phyloP scores from a whole-genome alignment of 2,329 filamentous ascomycete genomes.

The Didymella pomorum region DNA sequence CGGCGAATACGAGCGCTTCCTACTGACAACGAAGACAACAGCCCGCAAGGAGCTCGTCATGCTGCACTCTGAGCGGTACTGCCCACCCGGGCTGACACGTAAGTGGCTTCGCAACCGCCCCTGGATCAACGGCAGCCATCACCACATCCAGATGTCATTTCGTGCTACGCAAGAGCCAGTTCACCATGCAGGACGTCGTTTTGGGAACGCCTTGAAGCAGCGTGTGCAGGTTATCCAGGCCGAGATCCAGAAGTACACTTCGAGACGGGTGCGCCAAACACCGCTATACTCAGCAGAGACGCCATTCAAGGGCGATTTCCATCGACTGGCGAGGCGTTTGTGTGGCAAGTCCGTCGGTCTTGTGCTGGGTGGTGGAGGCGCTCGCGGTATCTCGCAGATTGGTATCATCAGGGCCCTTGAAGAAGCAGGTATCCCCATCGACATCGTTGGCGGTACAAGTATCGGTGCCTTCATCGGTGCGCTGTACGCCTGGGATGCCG shows the following conservation, averaged over 20 bases:
- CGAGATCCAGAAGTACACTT: slow-evolving; percentile 98
- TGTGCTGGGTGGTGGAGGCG: slow-evolving; percentile 92
- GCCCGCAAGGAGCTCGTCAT: slow-evolving; percentile 92
- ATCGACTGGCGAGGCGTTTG: slow-evolving; percentile 85
- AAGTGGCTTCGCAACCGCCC: slow-evolving; percentile 88
- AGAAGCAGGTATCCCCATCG: slow-evolving; percentile 94
- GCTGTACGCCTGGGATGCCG: slow-evolving; percentile 93
- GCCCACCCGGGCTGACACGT: slow-evolving; percentile 81
- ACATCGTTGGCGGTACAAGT: slow-evolving; percentile 93
- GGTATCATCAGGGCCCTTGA: slow-evolving; percentile 95
- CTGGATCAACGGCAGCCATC: slow-evolving; percentile 98
- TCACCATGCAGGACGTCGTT: slow-evolving; percentile 76
- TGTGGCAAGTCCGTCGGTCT: slow-evolving; percentile 95
- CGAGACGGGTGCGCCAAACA: slow-evolving; percentile 85
- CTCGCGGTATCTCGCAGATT: slow-evolving; percentile 88
- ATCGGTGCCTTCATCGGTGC: slow-evolving; percentile 96
- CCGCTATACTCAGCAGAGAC: slow-evolving; percentile 91
- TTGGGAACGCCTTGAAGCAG: slow-evolving; percentile 87
- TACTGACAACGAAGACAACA: slow-evolving; percentile 96
- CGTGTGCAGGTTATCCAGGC: slow-evolving; percentile 93
- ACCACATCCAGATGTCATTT: slow-evolving; percentile 96
- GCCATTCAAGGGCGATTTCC: slow-evolving; percentile 95
- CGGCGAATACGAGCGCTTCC: slow-evolving; percentile 95
- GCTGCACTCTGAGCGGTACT: slow-evolving; percentile 88
- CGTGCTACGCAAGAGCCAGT: slow-evolving; percentile 77